Evolutionary conservation across 2,329 filamentous ascomycete genomes (phyloP), one percentile per base, ranked within the genome.

Genomic region (Beauveria bassiana): DNA sequence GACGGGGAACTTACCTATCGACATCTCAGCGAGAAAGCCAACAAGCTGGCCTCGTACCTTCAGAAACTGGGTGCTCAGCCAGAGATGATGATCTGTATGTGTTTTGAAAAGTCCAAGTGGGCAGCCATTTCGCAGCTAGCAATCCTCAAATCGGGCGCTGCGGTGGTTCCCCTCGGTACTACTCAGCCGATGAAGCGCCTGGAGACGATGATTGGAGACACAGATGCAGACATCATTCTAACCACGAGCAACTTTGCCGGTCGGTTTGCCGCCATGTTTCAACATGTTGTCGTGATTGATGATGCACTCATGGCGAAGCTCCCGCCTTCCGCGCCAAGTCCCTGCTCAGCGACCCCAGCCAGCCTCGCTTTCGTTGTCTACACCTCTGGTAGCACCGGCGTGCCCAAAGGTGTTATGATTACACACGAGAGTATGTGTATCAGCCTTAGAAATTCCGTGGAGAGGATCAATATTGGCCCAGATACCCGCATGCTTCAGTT

Each of bases 401-500:
- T 28, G 1, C 47, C 47, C 16, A 50, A 50, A 45, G 56, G 43
- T 38, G 47, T 28, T 3, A 34, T 59, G 20, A 38, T 55, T 38
- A 38, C 55, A 40, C 60, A 62, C 40, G 54, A 24, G n/a, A 46
- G 54, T 42, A 24, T 61, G 18, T 51, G 58, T 16, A 58, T 50
- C 20, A 61, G 51, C 49, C 52, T 63, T 53, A 22, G 14, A 10
- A 22, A 45, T 22, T 14, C 43, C 8, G 22, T 6, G 38, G 20
- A 55, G 31, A 20, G 38, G 5, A 1, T n/a, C 16, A 38, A 55
- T 20, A 5, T 22, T 34, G 58, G 50, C 55, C 58, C 31, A 24
- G 45, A 51, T 20, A 57, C 62, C 18, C 61, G 43, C 20, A 59
- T 31, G 34, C 55, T 59, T 5, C 61, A 62, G 9, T 55, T 63